phyloP scores from a whole-genome alignment of 225 moss, liverwort and hornwort species.

The Physcomitrium patens region DNA sequence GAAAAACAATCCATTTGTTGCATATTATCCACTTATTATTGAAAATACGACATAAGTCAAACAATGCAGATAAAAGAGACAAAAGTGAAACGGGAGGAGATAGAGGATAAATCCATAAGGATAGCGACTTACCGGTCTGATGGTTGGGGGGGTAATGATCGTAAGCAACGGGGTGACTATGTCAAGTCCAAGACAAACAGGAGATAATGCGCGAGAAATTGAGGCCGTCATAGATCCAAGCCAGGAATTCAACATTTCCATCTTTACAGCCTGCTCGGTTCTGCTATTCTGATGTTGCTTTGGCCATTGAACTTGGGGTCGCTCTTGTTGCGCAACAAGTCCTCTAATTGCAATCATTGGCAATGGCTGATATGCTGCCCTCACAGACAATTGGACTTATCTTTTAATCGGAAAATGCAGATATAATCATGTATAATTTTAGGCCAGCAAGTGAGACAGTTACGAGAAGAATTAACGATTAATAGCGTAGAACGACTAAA shows the following conservation, averaged over 20 bases:
- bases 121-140: slow-evolving; percentile 53
- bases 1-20: slow-evolving; percentile 22
- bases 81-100: not conserved
- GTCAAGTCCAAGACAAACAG: slow-evolving; percentile 55
- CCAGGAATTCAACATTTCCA: slow-evolving; percentile 64
- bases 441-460: slow-evolving; percentile 5
- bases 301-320: slow-evolving; percentile 63
- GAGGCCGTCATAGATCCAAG: slow-evolving; percentile 54
- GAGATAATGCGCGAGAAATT: slow-evolving; percentile 57
- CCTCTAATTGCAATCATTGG: slow-evolving; percentile 57
- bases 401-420: slow-evolving; percentile 8
- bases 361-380: slow-evolving; percentile 65
- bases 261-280: slow-evolving; percentile 51
- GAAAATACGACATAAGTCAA: slow-evolving; percentile 14
- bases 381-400: slow-evolving; percentile 15
- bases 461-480: slow-evolving; percentile 5
- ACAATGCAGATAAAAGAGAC: not conserved
- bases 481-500: not conserved
- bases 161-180: slow-evolving; percentile 52
- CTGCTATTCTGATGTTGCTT: slow-evolving; percentile 50
- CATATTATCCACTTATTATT: slow-evolving; percentile 4
- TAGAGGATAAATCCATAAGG: slow-evolving; percentile 11
- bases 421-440: not conserved
- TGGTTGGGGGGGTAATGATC: slow-evolving; percentile 57
- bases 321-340: slow-evolving; percentile 64